Evolutionary conservation across 1,284 basidiomycete species (phyloP).

Genomic region (Takashimella tepidaria): DNA sequence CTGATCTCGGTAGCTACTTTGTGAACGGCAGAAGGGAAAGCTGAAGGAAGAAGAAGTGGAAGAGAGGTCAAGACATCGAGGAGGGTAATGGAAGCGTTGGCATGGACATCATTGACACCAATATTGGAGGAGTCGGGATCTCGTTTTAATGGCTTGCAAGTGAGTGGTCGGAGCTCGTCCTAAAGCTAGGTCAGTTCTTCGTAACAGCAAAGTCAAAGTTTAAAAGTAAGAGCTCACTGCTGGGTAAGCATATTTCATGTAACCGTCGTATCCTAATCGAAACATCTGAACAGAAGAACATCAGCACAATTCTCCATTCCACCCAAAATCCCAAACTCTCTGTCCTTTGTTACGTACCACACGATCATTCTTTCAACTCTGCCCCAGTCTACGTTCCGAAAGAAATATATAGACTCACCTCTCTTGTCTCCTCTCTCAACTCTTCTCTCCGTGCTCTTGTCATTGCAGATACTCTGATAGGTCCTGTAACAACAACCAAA

Average conservation of each 20-base stretch:
- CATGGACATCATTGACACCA: slow-evolving; percentile 68
- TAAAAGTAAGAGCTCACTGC: slow-evolving; percentile 26
- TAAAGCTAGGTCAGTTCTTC: slow-evolving; percentile 10
- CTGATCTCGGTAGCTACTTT: slow-evolving; percentile 24
- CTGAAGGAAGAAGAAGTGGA: slow-evolving; percentile 34
- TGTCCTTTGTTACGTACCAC: no score
- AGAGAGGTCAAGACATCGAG: slow-evolving; percentile 42
- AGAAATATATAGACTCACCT: no score
- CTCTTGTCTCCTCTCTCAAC: neutral
- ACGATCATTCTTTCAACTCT: no score
- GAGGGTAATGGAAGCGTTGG: slow-evolving; percentile 48
- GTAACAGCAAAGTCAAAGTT: neutral
- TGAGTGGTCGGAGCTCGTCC: slow-evolving; percentile 74
- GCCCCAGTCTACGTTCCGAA: no score
- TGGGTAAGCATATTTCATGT: slow-evolving; percentile 47
- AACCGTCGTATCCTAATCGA: slow-evolving; percentile 43
- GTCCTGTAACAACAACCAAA: neutral
- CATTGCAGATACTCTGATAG: neutral
- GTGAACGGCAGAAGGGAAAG: slow-evolving; percentile 34
- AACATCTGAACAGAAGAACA: slow-evolving; percentile 32
- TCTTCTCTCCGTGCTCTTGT: neutral
- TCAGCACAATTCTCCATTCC: neutral
- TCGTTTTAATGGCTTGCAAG: slow-evolving; percentile 56
- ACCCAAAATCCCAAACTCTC: neutral
- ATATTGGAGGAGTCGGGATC: slow-evolving; percentile 28